Evolutionary conservation across 495 filamentous ascomycete species (phyloP).

Genomic region (Podospora bellae-mahoneyi): DNA sequence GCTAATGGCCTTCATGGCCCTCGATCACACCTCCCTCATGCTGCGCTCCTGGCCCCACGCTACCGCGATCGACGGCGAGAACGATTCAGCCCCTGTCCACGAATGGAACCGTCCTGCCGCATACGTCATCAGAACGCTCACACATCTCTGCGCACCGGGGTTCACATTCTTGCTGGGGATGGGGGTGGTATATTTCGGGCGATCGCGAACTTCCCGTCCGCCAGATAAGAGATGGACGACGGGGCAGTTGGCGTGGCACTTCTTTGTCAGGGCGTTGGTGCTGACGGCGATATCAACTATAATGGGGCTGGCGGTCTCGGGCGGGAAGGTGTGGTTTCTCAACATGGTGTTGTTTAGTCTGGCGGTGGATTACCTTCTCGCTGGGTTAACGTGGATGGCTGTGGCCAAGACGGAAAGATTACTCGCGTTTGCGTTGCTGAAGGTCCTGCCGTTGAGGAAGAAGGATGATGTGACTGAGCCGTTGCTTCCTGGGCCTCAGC

Average conservation of each 20-base stretch:
- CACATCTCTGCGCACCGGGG: constrained; percentile 37
- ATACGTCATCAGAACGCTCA: constrained; percentile 29
- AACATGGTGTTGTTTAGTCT: constrained; percentile 36
- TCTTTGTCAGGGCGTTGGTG: constrained; percentile 27
- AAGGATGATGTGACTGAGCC: constrained; percentile 25
- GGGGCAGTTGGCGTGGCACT: constrained; percentile 29
- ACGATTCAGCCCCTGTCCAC: constrained; percentile 25
- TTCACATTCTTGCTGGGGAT: constrained; percentile 40
- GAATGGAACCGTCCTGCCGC: constrained; percentile 32
- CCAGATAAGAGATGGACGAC: constrained; percentile 23
- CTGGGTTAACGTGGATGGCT: constrained; percentile 31
- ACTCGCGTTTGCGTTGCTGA: constrained; percentile 23
- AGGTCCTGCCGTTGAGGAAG: constrained; percentile 18
- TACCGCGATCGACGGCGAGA: constrained; percentile 28
- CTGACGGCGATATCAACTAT: constrained; percentile 22
- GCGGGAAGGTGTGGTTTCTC: constrained; percentile 31
- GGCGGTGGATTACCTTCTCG: constrained; percentile 35
- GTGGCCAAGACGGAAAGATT: constrained; percentile 24
- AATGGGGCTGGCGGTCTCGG: constrained; percentile 20
- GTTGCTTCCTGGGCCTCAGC: constrained; percentile 13
- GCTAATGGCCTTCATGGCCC: constrained; percentile 34
- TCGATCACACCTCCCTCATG: constrained; percentile 32
- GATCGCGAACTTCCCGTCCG: constrained; percentile 28
- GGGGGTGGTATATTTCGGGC: constrained; percentile 35
- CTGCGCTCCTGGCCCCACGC: constrained; percentile 33